Base-by-base conservation (phyloP, 2,329 filamentous ascomycete genomes). In the Xylaria sp. region DNA sequence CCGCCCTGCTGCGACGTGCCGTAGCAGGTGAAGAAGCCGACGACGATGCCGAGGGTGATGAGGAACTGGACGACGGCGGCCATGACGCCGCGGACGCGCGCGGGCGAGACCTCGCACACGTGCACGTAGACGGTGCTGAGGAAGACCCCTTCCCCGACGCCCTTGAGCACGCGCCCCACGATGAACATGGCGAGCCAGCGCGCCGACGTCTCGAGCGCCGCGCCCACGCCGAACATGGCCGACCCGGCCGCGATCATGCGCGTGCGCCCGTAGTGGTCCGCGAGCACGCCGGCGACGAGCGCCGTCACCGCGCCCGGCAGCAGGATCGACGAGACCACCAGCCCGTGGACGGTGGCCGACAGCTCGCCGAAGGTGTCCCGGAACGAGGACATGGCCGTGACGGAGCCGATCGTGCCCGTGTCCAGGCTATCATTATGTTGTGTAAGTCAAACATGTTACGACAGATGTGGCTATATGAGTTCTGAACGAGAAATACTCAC, bases 281-380 rank as follows among this genome's bases (percentile, higher is more conserved):
- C 52, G 34, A 56, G 29, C 7, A 29, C 24, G 22, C 56, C 56
- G 19, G 56, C 52, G 17, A 53, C 44, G 26, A 50, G 48, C 3
- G 56, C 52, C 1, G 52, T 47, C 29, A 56, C 22, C 18, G 56
- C 56, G 18, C 48, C 52, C 9, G 52, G 37, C 18, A 59, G 44
- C 16, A 59, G 48, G 34, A 59, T 51, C 4, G 53, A 59, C 6
- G 56, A 59, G n/a, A 59, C 56, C n/a, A 56, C 50, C 13, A 59
- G 26, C 19, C 56, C 56, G 20, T 56, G 52, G 26, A 59, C 43
- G 9, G 52, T 53, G 5, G 56, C 41, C 2, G 52, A 56, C 6
- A 40, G 38, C 39, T 43, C 34, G 26, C 56, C 56, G 7, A 59
- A 42, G 21, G 40, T 44, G 22, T n/a, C 11, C 18, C 24, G 26